A percentile compares a stretch with the other conserved stretches of the same genome.
phyloP scores from a whole-genome alignment of 129 eudicot genomes.

The Dittrichia graveolens region DNA sequence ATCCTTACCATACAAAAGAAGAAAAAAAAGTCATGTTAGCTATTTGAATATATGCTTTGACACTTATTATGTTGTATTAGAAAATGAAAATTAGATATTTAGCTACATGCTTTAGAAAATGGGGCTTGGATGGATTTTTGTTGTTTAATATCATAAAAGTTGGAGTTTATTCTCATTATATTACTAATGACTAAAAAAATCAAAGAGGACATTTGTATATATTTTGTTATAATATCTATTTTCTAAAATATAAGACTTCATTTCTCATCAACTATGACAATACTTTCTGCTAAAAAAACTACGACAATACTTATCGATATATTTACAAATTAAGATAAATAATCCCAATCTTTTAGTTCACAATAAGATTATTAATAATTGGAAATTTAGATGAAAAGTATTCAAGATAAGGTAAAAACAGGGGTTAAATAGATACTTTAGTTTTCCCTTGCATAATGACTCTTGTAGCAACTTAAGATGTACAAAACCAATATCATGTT shows the following conservation, averaged over 20 bases:
- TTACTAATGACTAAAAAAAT: neutral
- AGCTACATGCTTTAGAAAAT: neutral
- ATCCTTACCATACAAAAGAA: neutral
- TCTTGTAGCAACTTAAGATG: neutral
- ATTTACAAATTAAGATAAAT: neutral
- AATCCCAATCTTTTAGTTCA: neutral
- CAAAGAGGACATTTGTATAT: neutral
- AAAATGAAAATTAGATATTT: neutral
- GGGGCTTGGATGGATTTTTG: neutral
- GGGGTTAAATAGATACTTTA: neutral
- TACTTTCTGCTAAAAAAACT: neutral
- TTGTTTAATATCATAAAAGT: neutral
- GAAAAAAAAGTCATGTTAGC: neutral
- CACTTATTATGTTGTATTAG: neutral
- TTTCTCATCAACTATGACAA: neutral
- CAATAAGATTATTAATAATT: neutral
- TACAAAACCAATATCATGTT: neutral
- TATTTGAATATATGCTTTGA: neutral
- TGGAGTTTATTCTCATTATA: neutral
- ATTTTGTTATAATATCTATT: neutral
- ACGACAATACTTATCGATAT: neutral
- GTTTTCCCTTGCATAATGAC: neutral
- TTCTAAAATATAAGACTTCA: neutral
- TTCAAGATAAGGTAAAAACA: neutral
- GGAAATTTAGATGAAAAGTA: neutral